A percentile compares a stretch with the other conserved stretches of the same genome.
These are phyloP conservation scores for Dictyostelium citrinum DNA, from an alignment of 78 protist genomes.

Conservation along the genomic window DNA sequence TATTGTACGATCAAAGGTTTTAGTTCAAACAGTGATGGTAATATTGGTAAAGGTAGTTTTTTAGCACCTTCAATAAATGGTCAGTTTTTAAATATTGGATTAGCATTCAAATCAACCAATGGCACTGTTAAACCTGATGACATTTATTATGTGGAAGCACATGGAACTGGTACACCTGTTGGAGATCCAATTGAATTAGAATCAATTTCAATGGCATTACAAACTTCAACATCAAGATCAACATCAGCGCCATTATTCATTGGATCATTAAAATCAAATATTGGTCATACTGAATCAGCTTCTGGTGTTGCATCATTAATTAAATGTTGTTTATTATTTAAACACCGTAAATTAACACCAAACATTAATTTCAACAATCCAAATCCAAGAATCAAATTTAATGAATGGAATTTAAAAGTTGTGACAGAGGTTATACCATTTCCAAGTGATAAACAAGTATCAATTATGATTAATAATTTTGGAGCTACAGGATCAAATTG, in stretches of 20 bases:
- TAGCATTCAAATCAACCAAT: too few species aligned
- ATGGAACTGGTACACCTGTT: neutral
- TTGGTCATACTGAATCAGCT: constrained; percentile 43
- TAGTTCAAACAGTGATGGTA: too few species aligned
- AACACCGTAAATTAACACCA: constrained; percentile 10
- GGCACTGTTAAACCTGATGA: too few species aligned
- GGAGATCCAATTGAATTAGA: constrained; percentile 24
- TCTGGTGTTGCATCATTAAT: constrained; percentile 17
- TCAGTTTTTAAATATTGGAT: too few species aligned
- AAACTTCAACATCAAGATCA: neutral
- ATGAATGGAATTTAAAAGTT: constrained; percentile 33
- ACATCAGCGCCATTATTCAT: neutral
- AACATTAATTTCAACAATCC: neutral
- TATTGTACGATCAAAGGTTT: too few species aligned
- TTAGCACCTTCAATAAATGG: too few species aligned
- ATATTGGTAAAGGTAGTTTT: too few species aligned
- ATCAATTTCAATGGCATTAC: neutral
- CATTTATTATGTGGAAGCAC: too few species aligned
- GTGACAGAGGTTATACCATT: neutral
- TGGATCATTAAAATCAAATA: constrained; percentile 41
- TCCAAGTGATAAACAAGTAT: neutral
- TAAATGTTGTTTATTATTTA: constrained; percentile 8
- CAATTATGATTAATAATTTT: constrained; percentile 9
- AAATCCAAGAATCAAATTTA: constrained; percentile 5
- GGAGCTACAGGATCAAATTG: constrained; percentile 36